Conservation (phyloP, 2,329 filamentous ascomycete species). For the Penicillium fuscoglaucum region DNA sequence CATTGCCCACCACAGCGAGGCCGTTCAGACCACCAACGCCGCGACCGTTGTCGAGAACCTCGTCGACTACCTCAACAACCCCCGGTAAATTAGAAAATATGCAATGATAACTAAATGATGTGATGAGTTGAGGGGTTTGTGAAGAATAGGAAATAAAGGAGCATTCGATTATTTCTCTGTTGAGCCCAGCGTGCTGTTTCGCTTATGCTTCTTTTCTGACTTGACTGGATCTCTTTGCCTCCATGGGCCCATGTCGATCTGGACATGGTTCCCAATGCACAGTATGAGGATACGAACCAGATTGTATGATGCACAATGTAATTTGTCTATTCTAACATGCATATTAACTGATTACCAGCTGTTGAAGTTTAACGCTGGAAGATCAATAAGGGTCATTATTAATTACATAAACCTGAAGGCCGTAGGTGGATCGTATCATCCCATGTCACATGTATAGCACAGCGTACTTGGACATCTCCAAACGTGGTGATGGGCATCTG, state of each 20-base stretch:
- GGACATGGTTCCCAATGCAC: conserved; percentile 7
- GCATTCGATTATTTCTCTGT: conserved; percentile 15
- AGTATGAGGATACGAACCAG: conserved; percentile 1
- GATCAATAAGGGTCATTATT: conserved; percentile 23
- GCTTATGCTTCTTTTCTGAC: conserved; percentile 3
- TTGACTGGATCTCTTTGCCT: conserved; percentile 7
- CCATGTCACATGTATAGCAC: conserved; percentile 1
- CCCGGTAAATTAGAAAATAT: conserved; percentile 59
- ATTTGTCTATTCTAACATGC: conserved; percentile 20
- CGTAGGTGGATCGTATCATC: conserved; percentile 13
- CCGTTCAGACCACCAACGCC: conserved; percentile 70
- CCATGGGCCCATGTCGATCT: background rate
- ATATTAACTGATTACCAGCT: conserved; percentile 13
- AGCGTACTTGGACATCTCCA: background rate
- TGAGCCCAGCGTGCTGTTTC: conserved; percentile 2
- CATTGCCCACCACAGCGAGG: conserved; percentile 80
- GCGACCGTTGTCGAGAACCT: conserved; percentile 78
- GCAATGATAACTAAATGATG: conserved; percentile 16
- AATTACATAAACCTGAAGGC: conserved; percentile 20
- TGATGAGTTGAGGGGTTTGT: conserved; percentile 24
- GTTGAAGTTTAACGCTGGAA: background rate
- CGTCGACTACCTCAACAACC: conserved; percentile 77
- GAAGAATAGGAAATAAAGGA: conserved; percentile 28
- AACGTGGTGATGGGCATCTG: background rate
- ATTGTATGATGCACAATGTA: conserved; percentile 10